These are phyloP conservation scores for Leishmania braziliensis DNA, from an alignment of 208 protist species.

Conservation along the genomic window DNA sequence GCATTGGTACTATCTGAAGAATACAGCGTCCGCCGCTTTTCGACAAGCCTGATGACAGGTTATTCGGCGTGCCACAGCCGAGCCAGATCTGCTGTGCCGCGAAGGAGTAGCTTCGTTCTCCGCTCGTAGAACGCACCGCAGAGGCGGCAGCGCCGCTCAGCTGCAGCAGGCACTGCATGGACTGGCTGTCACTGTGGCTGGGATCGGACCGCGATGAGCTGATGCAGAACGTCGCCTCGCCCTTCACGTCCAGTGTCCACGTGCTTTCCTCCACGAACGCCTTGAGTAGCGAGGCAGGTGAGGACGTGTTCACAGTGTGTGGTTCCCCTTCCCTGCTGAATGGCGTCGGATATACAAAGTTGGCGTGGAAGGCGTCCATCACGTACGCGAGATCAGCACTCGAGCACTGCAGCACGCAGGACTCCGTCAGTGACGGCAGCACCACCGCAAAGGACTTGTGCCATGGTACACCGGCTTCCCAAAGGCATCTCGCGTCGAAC, in stretches of 20 bases:
- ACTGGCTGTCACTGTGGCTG: not conserved
- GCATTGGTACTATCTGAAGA: not conserved
- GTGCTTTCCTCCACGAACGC: slow-evolving; percentile 10
- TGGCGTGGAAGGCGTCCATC: slow-evolving; percentile 23
- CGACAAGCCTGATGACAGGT: not conserved
- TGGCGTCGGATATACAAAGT: slow-evolving; percentile 1
- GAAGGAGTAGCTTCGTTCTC: not conserved
- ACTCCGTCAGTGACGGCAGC: slow-evolving; percentile 12
- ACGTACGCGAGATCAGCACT: slow-evolving; percentile 8
- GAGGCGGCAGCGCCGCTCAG: not conserved
- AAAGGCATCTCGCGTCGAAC: slow-evolving; percentile 16
- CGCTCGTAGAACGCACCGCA: not conserved
- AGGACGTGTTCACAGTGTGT: not conserved
- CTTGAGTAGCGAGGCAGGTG: slow-evolving; percentile 23
- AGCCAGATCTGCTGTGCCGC: not conserved
- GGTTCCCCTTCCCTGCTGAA: too few species aligned
- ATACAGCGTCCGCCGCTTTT: not conserved
- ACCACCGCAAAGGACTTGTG: slow-evolving; percentile 16
- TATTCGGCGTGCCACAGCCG: not conserved
- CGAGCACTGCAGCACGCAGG: slow-evolving; percentile 6
- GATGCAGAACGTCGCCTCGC: not conserved
- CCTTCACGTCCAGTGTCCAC: slow-evolving; percentile 12
- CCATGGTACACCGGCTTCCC: slow-evolving; percentile 5
- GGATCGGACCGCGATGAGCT: not conserved
- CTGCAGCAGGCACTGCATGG: slow-evolving; percentile 1